A percentile compares a stretch with the other conserved stretches of the same genome.
Evolutionary conservation across 768 basidiomycete genomes (phyloP).

Genomic region (Nevesoporus exiguus): DNA sequence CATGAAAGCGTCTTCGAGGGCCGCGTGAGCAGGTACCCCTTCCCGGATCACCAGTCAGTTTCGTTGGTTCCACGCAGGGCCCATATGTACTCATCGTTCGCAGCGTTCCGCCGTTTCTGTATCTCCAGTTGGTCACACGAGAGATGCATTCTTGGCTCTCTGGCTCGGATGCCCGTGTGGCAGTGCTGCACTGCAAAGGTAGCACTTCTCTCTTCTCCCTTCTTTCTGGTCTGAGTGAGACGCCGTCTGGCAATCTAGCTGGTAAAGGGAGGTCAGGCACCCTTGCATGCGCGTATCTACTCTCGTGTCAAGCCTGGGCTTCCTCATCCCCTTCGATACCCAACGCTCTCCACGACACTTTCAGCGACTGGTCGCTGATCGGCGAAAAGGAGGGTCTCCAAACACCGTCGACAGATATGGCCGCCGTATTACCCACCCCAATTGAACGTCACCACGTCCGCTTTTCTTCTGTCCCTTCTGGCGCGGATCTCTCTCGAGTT

Average conservation of each 20-base stretch:
- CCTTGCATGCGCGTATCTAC: conserved; percentile 77
- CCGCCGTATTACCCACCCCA: background rate
- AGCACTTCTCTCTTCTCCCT: conserved; percentile 2
- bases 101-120: conserved; percentile 73
- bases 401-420: conserved; percentile 4
- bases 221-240: conserved; percentile 1
- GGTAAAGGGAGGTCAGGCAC: conserved; percentile 87
- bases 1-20: conserved; percentile 63
- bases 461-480: background rate
- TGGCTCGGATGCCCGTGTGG: conserved; percentile 61
- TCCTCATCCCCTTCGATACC: conserved; percentile 34
- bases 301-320: conserved; percentile 49
- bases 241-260: conserved; percentile 38
- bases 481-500: conserved; percentile 9
- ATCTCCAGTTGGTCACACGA: conserved; percentile 67
- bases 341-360: conserved; percentile 12
- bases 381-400: conserved; percentile 18
- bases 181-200: conserved; percentile 89
- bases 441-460: background rate
- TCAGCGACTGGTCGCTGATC: conserved; percentile 20
- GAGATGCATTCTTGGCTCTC: conserved; percentile 75
- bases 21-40: conserved; percentile 80
- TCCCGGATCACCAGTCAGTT: conserved; percentile 86
- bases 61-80: conserved; percentile 44
- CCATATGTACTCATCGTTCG: background rate